A percentile compares a stretch with the other conserved stretches of the same genome.
Conservation (phyloP, 495 filamentous ascomycete species). For the Aspergillus taichungensis region DNA sequence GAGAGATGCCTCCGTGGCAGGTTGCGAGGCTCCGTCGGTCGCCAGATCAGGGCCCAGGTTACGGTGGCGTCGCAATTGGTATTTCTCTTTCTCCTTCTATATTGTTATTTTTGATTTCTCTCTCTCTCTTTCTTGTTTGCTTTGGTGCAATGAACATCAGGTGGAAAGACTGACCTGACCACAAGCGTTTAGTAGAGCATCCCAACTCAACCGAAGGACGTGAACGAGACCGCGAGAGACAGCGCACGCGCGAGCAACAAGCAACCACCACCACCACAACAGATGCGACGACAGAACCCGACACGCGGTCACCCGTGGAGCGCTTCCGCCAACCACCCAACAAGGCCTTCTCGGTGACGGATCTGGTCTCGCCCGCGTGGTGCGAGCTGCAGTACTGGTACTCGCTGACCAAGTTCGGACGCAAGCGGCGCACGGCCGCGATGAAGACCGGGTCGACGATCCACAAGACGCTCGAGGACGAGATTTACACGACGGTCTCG, state of each 20-base stretch:
- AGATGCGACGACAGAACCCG: slow-evolving; percentile 11
- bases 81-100: slow-evolving; percentile 3
- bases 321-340: slow-evolving; percentile 71
- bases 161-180: slow-evolving; percentile 44
- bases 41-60: slow-evolving; percentile 21
- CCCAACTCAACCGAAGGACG: slow-evolving; percentile 35
- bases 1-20: slow-evolving; percentile 32
- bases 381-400: slow-evolving; percentile 94
- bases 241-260: slow-evolving; percentile 23
- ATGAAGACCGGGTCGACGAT: slow-evolving; percentile 75
- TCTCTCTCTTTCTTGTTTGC: background rate
- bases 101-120: slow-evolving; percentile 1
- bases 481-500: slow-evolving; percentile 67
- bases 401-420: slow-evolving; percentile 66
- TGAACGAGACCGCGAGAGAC: slow-evolving; percentile 31
- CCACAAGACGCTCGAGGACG: slow-evolving; percentile 75
- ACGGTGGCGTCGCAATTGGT: slow-evolving; percentile 28
- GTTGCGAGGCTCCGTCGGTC: slow-evolving; percentile 9
- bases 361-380: slow-evolving; percentile 83
- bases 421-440: slow-evolving; percentile 60
- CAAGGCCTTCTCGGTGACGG: slow-evolving; percentile 81
- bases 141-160: no score
- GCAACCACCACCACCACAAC: background rate
- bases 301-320: slow-evolving; percentile 51
- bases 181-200: slow-evolving; percentile 59